phyloP scores from a whole-genome alignment of 2,329 filamentous ascomycete genomes.

The Colletotrichum tropicale region DNA sequence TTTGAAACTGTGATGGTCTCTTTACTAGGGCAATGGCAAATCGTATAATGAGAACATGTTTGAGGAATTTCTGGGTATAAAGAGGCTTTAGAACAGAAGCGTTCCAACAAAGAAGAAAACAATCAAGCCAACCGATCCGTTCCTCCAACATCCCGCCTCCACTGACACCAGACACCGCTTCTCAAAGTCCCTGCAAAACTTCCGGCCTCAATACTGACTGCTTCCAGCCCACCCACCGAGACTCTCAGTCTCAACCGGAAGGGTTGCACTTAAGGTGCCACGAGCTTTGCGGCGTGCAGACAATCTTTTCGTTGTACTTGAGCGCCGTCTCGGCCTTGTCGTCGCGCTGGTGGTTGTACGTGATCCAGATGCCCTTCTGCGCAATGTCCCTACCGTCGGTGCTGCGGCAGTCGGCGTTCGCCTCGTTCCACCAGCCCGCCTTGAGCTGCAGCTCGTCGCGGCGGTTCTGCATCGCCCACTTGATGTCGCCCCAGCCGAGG shows the following conservation, averaged over 20 bases:
- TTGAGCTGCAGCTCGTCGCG: neutral
- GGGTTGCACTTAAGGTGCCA: neutral
- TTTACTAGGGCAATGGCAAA: neutral
- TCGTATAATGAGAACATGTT: neutral
- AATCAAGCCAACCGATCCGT: neutral
- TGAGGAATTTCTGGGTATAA: neutral
- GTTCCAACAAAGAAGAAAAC: neutral
- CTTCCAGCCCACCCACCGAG: accelerated
- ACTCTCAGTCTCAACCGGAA: neutral
- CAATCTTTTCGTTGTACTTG: neutral
- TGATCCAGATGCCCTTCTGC: neutral
- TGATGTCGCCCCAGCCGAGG: neutral
- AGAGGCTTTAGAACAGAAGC: neutral
- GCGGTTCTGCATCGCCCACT: neutral
- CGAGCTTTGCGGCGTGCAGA: neutral
- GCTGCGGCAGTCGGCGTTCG: neutral
- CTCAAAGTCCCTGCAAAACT: too few relatives aligned
- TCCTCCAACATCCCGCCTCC: too few relatives aligned
- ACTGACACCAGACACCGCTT: too few relatives aligned
- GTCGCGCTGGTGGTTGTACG: neutral
- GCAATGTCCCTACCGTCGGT: neutral
- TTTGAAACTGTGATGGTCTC: neutral
- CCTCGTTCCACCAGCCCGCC: neutral
- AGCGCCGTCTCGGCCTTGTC: neutral
- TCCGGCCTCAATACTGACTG: neutral